phyloP scores from a whole-genome alignment of 352 stramenopile species.

The Pythium dissotocum region DNA sequence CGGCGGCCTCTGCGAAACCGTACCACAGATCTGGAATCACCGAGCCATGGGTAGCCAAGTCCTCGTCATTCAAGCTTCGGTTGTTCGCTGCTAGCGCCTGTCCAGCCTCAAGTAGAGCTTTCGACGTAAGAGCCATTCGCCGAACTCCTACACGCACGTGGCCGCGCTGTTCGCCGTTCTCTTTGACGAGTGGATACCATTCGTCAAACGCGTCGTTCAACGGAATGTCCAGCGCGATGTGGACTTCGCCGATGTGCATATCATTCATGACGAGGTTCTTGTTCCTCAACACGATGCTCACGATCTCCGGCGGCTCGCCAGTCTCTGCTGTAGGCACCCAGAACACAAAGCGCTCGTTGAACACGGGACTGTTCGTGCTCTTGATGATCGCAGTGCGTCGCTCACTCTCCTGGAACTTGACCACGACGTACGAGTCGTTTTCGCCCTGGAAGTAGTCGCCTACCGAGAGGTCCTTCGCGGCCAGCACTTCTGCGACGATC shows the following conservation, averaged over 20 bases:
- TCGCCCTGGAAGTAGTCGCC: constrained; percentile 45
- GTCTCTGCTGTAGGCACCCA: constrained; percentile 52
- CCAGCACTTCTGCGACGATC: constrained; percentile 64
- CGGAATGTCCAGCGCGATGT: constrained; percentile 63
- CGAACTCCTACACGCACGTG: constrained; percentile 49
- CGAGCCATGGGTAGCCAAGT: constrained; percentile 43
- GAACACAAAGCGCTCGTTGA: constrained; percentile 79
- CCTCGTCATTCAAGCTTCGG: constrained; percentile 46
- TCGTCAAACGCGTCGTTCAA: constrained; percentile 68
- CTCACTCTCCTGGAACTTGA: constrained; percentile 38
- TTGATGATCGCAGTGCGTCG: constrained; percentile 38
- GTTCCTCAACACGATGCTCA: constrained; percentile 56
- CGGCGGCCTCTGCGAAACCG: constrained; percentile 46
- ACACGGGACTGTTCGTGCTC: constrained; percentile 34
- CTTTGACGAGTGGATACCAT: constrained; percentile 68
- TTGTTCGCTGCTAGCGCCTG: constrained; percentile 43
- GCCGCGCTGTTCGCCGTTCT: constrained; percentile 58
- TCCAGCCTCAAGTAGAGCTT: constrained; percentile 44
- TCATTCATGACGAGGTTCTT: constrained; percentile 42
- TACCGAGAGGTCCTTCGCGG: constrained; percentile 45
- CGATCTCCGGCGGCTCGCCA: constrained; percentile 33
- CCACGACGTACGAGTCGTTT: constrained; percentile 45
- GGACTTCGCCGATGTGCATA: constrained; percentile 68
- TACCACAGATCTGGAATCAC: constrained; percentile 65
- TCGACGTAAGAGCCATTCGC: constrained; percentile 58